phyloP scores from a whole-genome alignment of 176 grass and related monocot species.

The Pontederia crassipes region DNA sequence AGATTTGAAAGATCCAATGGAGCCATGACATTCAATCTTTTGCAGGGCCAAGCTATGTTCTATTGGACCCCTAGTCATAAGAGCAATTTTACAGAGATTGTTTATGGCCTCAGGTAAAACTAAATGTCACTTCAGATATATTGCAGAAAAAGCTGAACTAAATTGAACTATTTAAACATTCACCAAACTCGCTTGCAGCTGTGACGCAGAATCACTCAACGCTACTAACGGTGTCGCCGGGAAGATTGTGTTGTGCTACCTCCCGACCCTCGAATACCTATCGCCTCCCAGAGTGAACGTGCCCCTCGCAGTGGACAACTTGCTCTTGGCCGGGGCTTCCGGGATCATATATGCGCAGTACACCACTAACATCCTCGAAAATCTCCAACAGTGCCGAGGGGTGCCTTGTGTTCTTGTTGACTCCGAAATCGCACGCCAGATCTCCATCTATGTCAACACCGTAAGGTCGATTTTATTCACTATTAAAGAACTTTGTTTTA shows the following conservation, averaged over 20 bases:
- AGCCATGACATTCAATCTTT: conserved; percentile 2
- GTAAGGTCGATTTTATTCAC: background rate
- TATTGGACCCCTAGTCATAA: background rate
- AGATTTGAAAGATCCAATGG: background rate
- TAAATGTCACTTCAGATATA: too few species aligned
- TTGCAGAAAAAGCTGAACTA: background rate
- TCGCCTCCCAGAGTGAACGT: background rate
- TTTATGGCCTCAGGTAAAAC: background rate
- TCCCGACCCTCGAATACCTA: too few species aligned
- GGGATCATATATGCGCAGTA: conserved; percentile 4
- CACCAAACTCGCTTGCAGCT: too few species aligned
- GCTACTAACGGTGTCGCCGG: too few species aligned
- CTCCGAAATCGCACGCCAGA: too few species aligned
- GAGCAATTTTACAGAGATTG: background rate
- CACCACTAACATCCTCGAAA: background rate
- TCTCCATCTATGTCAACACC: too few species aligned
- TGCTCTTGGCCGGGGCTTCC: background rate
- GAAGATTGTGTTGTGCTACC: conserved; percentile 5
- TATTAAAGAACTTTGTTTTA: too few species aligned
- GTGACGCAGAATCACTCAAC: too few species aligned
- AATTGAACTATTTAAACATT: too few species aligned
- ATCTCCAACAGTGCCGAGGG: background rate
- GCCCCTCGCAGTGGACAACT: too few species aligned
- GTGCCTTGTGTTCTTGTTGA: conserved; percentile 6
- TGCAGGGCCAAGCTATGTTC: too few species aligned